phyloP scores from a whole-genome alignment of 23 red algal genomes.

The Gracilaria caudata region DNA sequence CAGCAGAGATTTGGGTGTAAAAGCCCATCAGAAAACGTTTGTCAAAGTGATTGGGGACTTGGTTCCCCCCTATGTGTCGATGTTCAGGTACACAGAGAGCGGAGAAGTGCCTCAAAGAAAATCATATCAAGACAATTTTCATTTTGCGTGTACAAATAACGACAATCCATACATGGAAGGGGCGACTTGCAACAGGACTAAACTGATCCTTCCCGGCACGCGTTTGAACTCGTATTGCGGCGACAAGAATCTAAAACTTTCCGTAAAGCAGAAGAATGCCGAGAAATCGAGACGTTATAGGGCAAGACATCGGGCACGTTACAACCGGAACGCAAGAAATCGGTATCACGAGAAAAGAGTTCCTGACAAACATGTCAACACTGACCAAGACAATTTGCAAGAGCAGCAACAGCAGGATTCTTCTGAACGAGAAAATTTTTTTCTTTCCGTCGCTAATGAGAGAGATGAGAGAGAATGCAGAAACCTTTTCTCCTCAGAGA shows the following conservation, averaged over 20 bases:
- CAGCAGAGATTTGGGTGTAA: neutral
- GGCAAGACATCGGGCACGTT: neutral
- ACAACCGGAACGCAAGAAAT: neutral
- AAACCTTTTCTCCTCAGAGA: no score
- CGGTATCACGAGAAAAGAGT: neutral
- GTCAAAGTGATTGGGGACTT: neutral
- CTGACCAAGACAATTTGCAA: no score
- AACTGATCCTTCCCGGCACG: neutral
- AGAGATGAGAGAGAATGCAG: no score
- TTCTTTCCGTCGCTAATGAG: no score
- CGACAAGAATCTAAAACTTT: neutral
- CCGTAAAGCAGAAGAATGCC: neutral
- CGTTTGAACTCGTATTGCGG: neutral
- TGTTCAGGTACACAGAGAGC: neutral
- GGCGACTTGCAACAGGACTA: neutral
- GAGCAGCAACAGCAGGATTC: neutral
- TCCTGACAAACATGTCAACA: no score
- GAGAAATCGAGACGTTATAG: neutral
- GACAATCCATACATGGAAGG: neutral
- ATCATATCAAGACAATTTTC: neutral
- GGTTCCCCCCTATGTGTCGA: neutral
- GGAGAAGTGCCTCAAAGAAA: neutral
- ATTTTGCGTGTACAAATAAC: neutral
- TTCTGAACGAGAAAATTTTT: neutral
- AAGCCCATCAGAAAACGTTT: no score